Evolutionary conservation across 257 asterid species (phyloP), one percentile per base, ranked within the genome.

Genomic region (Salvia hispanica): DNA sequence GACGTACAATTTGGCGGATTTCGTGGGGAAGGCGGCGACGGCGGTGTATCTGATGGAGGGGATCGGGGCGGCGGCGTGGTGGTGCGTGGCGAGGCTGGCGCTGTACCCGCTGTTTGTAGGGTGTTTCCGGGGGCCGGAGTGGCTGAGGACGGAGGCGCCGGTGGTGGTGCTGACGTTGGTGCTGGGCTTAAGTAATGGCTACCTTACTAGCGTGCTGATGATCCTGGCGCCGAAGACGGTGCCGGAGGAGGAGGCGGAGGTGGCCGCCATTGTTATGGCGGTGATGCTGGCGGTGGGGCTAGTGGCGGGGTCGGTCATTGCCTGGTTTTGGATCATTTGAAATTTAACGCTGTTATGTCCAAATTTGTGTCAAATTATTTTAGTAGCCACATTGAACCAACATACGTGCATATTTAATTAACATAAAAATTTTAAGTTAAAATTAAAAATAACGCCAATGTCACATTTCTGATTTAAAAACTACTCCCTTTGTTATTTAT

Each of bases 291-390:
- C 94, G 2, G 44, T 81, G 67, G 96, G 96, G 13, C 70, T 88
- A 45, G 84, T 81, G 11, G 74, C 76, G 36, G 97, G 97, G 7
- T 90, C 95, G 0, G 69, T 84, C 6, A 72, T 90, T 1, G 90
- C 95, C 4, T 90, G 95, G 95, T 66, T 90, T 73, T 90, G 97
- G 97, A 75, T 88, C 15, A 81, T 88, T 62, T 90, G 72, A 81
- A 40, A 36, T 7, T 28, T 3, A 12, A 7, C 8, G 8, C 2
- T 40, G 45, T 40, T 40, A 2, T 9, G 45, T 0, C 31, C 31
- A 8, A 3, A 40, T 39, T 39, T 39, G 8, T 39, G 0, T 8
- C 43, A 39, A 25, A 25, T 25, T 25, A 25, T 25, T 25, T 25
- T 1, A 25, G 31, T 2, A 25, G 31, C 31, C 2, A 25, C 31